These are phyloP conservation scores for Boletus coccyginus DNA, from an alignment of 768 basidiomycete species.

Conservation along the genomic window DNA sequence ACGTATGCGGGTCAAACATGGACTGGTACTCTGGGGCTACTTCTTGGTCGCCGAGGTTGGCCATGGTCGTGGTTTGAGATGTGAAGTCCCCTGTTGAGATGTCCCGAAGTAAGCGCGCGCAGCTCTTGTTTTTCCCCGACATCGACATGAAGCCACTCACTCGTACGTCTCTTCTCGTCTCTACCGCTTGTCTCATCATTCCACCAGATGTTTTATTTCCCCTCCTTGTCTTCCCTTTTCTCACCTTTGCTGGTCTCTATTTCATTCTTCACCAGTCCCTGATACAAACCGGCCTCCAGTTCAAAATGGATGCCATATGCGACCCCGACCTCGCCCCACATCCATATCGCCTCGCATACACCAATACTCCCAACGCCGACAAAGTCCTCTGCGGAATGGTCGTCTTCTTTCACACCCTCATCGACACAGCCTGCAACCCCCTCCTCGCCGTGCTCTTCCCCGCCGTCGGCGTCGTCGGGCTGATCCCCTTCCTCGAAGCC, in stretches of 20 bases:
- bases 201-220: conserved; percentile 16
- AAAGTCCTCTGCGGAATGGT: conserved; percentile 42
- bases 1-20: conserved; percentile 59
- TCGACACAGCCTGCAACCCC: conserved; percentile 16
- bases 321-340: conserved; percentile 1
- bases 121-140: no score
- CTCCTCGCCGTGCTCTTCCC: conserved; percentile 16
- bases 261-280: conserved; percentile 16
- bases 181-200: neutral
- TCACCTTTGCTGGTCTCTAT: conserved; percentile 8
- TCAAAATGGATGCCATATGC: conserved; percentile 35
- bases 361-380: conserved; percentile 38
- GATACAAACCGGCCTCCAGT: conserved; percentile 6
- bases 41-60: conserved; percentile 9
- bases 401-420: conserved; percentile 41
- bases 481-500: conserved; percentile 47
- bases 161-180: neutral
- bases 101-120: neutral
- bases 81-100: neutral
- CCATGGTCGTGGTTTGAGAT: conserved; percentile 1
- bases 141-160: conserved; percentile 4
- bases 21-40: conserved; percentile 32
- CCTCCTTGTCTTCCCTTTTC: conserved; percentile 17
- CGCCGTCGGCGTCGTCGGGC: conserved; percentile 14
- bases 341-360: conserved; percentile 41